A percentile compares a stretch with the other conserved stretches of the same genome.
phyloP scores from a whole-genome alignment of 257 asterid species.

The Nicotiana attenuata region DNA sequence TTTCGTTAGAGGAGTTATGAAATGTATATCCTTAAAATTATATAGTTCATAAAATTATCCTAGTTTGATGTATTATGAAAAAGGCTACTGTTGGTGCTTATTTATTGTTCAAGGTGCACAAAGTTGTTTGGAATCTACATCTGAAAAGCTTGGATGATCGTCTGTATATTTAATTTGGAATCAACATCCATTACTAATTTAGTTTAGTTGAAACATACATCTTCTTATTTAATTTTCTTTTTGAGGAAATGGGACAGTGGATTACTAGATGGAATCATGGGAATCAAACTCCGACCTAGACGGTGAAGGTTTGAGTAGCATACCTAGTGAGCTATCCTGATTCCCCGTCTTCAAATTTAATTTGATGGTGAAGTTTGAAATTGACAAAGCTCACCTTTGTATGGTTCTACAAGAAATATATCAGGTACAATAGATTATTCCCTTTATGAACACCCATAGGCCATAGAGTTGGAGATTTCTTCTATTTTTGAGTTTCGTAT shows the following conservation, averaged over 20 bases:
- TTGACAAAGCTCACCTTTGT: too few species aligned
- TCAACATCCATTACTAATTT: too few species aligned
- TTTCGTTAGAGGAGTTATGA: neutral
- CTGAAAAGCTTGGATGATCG: neutral
- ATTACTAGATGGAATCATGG: neutral
- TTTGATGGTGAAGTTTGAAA: too few species aligned
- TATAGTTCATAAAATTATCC: neutral
- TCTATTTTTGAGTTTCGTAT: neutral
- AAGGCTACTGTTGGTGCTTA: neutral
- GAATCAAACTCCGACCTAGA: neutral
- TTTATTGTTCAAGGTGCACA: neutral
- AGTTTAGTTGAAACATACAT: too few species aligned
- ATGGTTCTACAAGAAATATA: too few species aligned
- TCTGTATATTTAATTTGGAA: neutral
- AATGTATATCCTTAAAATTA: neutral
- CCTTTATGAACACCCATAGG: neutral
- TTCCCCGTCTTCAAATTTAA: too few species aligned
- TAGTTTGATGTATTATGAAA: neutral
- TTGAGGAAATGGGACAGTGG: neutral
- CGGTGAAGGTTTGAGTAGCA: neutral
- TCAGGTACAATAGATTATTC: neutral
- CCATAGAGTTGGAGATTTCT: neutral
- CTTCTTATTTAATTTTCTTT: too few species aligned
- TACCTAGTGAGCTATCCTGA: neutral
- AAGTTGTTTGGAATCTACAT: neutral